phyloP scores from a whole-genome alignment of 345 rosid species.

The Populus deltoides region DNA sequence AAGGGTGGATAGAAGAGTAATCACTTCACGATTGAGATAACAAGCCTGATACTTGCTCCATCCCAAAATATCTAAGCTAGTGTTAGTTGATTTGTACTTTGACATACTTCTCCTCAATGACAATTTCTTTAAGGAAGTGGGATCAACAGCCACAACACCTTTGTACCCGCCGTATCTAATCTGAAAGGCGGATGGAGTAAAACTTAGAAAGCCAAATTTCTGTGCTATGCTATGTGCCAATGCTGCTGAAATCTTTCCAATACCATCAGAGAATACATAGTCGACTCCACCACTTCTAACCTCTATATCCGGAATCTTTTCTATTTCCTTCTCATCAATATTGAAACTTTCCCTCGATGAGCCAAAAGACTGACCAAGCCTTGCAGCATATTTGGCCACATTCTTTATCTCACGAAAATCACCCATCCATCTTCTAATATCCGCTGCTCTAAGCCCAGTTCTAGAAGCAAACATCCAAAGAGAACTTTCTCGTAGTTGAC shows the following conservation, averaged over 20 bases:
- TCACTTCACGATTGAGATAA: conserved; percentile 55
- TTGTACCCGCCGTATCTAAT: conserved; percentile 50
- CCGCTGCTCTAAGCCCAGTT: conserved; percentile 33
- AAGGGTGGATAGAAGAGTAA: conserved; percentile 59
- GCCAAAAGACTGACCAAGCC: conserved; percentile 52
- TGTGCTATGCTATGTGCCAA: conserved; percentile 47
- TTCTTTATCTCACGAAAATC: conserved; percentile 40
- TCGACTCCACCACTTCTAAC: background rate
- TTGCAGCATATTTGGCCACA: conserved; percentile 55
- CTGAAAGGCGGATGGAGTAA: conserved; percentile 42
- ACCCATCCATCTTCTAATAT: conserved; percentile 45
- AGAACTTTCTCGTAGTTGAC: conserved; percentile 51
- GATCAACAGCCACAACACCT: conserved; percentile 76
- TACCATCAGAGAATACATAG: conserved; percentile 48
- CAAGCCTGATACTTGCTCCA: conserved; percentile 56
- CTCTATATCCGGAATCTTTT: conserved; percentile 50
- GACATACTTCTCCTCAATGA: conserved; percentile 42
- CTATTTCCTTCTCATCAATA: conserved; percentile 35
- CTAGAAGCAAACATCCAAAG: conserved; percentile 67
- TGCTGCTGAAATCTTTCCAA: conserved; percentile 57
- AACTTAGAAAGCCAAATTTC: conserved; percentile 29
- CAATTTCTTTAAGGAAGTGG: conserved; percentile 38
- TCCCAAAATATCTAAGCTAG: conserved; percentile 45
- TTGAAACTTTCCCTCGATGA: conserved; percentile 48
- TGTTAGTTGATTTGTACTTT: conserved; percentile 30